These are phyloP conservation scores for Apiotrichum domesticum DNA, from an alignment of 1,284 basidiomycete genomes.

Conservation along the genomic window DNA sequence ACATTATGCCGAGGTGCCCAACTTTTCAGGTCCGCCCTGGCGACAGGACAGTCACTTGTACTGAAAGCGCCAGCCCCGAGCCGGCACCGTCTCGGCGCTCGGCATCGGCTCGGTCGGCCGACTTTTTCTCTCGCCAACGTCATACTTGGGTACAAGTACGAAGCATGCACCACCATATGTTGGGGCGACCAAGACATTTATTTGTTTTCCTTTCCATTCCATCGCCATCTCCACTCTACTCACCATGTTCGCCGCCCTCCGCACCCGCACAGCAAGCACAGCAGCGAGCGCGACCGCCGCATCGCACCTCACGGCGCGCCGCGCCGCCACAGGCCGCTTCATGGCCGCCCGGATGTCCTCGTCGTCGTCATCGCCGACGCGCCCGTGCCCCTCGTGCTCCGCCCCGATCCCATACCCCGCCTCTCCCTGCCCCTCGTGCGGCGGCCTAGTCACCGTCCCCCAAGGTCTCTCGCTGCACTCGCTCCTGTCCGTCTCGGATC, in stretches of 20 bases:
- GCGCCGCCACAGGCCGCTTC: not conserved
- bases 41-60: too few species aligned
- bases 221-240: slow-evolving; percentile 7
- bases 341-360: not conserved
- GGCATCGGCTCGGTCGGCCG: too few species aligned
- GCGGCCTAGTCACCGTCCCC: slow-evolving; percentile 33
- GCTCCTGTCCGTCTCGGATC: slow-evolving; percentile 30
- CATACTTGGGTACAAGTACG: too few species aligned
- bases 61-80: too few species aligned
- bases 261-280: not conserved
- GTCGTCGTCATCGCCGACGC: slow-evolving; percentile 11
- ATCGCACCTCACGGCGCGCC: not conserved
- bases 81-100: too few species aligned
- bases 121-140: too few species aligned
- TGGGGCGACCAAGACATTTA: too few species aligned
- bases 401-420: slow-evolving; percentile 24
- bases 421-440: slow-evolving; percentile 41
- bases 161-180: too few species aligned
- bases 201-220: slow-evolving; percentile 1
- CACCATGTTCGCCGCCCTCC: slow-evolving; percentile 20
- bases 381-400: slow-evolving; percentile 31
- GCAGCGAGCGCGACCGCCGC: not conserved
- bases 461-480: slow-evolving; percentile 36
- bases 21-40: too few species aligned
- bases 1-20: too few species aligned